These are phyloP conservation scores for Aspergillus sp. DNA, from an alignment of 2,329 filamentous ascomycete species.

Conservation along the genomic window DNA sequence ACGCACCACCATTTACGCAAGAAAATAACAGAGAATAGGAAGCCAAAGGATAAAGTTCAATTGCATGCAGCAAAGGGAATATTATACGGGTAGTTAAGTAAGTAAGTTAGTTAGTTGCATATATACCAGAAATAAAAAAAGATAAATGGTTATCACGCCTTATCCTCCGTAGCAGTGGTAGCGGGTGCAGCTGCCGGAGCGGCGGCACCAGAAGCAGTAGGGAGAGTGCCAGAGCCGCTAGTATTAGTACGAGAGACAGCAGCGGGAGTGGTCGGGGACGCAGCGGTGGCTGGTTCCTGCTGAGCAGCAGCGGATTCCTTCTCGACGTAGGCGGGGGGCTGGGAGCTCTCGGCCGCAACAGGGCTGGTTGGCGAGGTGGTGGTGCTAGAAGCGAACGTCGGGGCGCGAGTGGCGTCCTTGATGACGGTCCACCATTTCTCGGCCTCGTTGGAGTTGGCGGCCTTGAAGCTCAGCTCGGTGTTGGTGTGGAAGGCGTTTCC, in stretches of 20 bases:
- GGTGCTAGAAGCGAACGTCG: conserved; percentile 8
- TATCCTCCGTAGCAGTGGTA: not conserved
- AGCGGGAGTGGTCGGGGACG: conserved; percentile 11
- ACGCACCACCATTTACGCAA: too few relatives aligned
- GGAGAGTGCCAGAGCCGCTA: not conserved
- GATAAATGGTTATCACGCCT: not conserved
- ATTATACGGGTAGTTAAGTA: too few relatives aligned
- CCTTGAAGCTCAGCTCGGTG: conserved; percentile 85
- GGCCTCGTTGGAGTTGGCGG: conserved; percentile 76
- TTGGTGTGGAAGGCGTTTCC: conserved; percentile 77
- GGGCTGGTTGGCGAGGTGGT: conserved; percentile 12
- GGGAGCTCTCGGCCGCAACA: conserved; percentile 14
- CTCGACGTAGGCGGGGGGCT: conserved; percentile 32
- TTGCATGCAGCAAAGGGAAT: too few relatives aligned
- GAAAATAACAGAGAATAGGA: too few relatives aligned
- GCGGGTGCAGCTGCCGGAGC: not conserved
- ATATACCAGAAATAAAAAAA: too few relatives aligned
- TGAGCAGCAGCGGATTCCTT: conserved; percentile 19
- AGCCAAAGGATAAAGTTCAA: too few relatives aligned
- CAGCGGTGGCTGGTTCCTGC: conserved; percentile 1
- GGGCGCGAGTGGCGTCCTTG: conserved; percentile 33
- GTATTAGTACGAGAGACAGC: not conserved
- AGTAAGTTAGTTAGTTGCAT: too few relatives aligned
- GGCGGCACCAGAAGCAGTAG: not conserved
- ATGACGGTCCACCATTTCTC: conserved; percentile 83